These are phyloP conservation scores for Chlorociboria aeruginascens DNA, from an alignment of 495 filamentous ascomycete species.

Conservation along the genomic window DNA sequence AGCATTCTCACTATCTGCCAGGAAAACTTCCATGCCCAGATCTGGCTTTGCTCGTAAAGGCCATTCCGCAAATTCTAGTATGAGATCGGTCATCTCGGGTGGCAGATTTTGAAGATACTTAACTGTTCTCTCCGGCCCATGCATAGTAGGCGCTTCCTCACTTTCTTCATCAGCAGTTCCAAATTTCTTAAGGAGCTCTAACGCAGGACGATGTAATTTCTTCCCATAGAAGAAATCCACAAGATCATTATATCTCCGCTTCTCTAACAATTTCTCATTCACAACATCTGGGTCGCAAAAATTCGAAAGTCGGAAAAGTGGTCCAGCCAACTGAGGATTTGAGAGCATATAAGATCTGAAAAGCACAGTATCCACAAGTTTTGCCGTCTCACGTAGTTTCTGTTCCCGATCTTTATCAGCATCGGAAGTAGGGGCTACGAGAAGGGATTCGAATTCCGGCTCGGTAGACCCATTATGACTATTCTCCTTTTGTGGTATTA, in stretches of 20 bases:
- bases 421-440: slow-evolving; percentile 34
- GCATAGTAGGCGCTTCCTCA: slow-evolving; percentile 52
- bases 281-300: slow-evolving; percentile 96
- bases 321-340: slow-evolving; percentile 69
- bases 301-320: slow-evolving; percentile 91
- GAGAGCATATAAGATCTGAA: slow-evolving; percentile 92
- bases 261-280: slow-evolving; percentile 81
- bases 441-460: slow-evolving; percentile 35
- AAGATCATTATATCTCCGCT: slow-evolving; percentile 79
- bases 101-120: slow-evolving; percentile 83
- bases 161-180: slow-evolving; percentile 59
- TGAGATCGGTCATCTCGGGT: slow-evolving; percentile 78
- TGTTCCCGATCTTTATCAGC: slow-evolving; percentile 52
- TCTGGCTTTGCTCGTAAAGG: slow-evolving; percentile 59
- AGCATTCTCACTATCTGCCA: slow-evolving; percentile 89
- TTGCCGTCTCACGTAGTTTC: slow-evolving; percentile 61
- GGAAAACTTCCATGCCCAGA: slow-evolving; percentile 89
- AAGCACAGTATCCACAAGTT: slow-evolving; percentile 80
- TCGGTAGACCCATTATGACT: slow-evolving; percentile 37
- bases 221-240: slow-evolving; percentile 97
- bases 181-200: slow-evolving; percentile 74
- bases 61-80: slow-evolving; percentile 87
- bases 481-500: slow-evolving; percentile 43
- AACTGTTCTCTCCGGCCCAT: slow-evolving; percentile 73
- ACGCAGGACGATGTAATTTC: slow-evolving; percentile 76